Evolutionary conservation across 1,284 basidiomycete species (phyloP).

Genomic region (Ceratobasidium theobromae): DNA sequence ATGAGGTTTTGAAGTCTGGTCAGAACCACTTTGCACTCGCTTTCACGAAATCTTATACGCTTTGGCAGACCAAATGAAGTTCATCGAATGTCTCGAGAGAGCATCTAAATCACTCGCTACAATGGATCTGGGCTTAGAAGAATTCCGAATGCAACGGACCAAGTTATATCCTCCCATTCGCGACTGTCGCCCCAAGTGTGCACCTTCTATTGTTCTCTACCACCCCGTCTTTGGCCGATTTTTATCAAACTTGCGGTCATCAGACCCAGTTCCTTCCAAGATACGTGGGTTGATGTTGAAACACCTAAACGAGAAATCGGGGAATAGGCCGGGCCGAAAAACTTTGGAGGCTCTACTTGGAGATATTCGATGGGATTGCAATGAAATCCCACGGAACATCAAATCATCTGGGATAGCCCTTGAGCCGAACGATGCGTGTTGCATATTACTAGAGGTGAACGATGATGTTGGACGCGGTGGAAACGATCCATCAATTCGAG

Average conservation of each 20-base stretch:
- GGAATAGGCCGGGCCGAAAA: neutral
- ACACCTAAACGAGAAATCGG: neutral
- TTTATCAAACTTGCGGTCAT: neutral
- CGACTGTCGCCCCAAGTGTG: no score
- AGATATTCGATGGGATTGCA: neutral
- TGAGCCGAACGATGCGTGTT: neutral
- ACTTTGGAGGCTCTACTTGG: neutral
- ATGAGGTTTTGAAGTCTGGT: no score
- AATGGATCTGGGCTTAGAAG: no score
- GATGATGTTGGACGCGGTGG: neutral
- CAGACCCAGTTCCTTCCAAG: neutral
- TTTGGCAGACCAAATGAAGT: no score
- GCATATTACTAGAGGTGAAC: neutral
- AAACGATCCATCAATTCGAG: neutral
- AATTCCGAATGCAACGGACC: no score
- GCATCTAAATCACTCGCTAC: no score
- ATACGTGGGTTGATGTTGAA: neutral
- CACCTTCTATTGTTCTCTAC: neutral
- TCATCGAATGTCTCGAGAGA: no score
- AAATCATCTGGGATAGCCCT: neutral
- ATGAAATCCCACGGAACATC: no score
- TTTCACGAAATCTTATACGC: no score
- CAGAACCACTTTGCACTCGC: no score
- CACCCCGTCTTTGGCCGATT: neutral
- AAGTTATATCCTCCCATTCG: no score